Conservation (phyloP, 768 basidiomycete species). For the Russula sp. region DNA sequence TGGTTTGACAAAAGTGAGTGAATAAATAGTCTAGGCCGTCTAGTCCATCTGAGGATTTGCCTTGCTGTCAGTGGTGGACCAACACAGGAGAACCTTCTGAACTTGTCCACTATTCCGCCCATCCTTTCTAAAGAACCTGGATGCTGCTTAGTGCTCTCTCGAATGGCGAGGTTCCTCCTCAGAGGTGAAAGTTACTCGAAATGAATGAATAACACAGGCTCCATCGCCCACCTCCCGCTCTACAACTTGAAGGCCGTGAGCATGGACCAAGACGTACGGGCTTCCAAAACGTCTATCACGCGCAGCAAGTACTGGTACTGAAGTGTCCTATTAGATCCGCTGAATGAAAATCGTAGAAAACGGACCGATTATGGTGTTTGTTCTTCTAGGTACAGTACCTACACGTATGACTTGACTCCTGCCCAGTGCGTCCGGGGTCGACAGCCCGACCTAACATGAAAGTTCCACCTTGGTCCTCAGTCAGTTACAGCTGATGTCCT, state of each 20-base stretch:
- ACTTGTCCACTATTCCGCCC: not conserved
- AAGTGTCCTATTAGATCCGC: not conserved
- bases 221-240: not conserved
- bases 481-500: not conserved
- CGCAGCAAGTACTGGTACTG: too few relatives aligned
- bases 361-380: not conserved
- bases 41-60: not conserved
- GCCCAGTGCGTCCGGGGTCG: not conserved
- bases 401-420: not conserved
- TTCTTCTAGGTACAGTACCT: not conserved
- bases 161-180: not conserved
- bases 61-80: not conserved
- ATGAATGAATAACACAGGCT: not conserved
- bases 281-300: too few relatives aligned
- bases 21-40: too few relatives aligned
- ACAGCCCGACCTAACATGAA: not conserved
- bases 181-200: not conserved
- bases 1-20: conserved; percentile 9
- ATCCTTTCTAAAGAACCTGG: too few relatives aligned
- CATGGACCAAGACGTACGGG: not conserved
- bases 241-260: not conserved
- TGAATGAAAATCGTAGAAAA: not conserved
- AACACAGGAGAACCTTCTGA: not conserved
- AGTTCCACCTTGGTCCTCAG: not conserved
- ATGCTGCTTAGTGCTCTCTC: not conserved